These are phyloP conservation scores for Penicillium crystallinum DNA, from an alignment of 495 filamentous ascomycete species.

Conservation along the genomic window DNA sequence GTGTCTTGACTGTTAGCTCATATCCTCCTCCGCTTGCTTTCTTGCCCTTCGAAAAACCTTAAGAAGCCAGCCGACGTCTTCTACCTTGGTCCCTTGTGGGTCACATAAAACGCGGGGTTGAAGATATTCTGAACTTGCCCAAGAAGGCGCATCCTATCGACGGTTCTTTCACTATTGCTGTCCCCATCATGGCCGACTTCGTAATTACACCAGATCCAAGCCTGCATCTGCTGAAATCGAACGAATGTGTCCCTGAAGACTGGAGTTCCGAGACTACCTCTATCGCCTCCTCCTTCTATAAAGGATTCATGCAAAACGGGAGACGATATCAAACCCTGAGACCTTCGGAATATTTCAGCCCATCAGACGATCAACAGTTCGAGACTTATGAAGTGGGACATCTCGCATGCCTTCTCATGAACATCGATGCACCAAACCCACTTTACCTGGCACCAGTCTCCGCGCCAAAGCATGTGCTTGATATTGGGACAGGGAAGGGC, in stretches of 20 bases:
- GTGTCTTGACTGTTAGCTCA: no score
- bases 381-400: constrained; percentile 10
- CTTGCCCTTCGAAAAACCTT: no score
- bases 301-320: constrained; percentile 10
- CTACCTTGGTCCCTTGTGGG: no score
- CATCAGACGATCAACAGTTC: constrained; percentile 14
- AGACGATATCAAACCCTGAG: constrained; percentile 11
- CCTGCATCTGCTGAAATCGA: neutral
- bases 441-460: constrained; percentile 7
- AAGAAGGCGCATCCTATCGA: no score
- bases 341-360: constrained; percentile 3
- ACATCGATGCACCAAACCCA: constrained; percentile 1
- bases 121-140: no score
- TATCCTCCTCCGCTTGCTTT: no score
- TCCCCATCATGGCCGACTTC: constrained; percentile 1
- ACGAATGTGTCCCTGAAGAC: constrained; percentile 2
- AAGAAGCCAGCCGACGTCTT: no score
- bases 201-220: constrained; percentile 7
- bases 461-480: constrained; percentile 4
- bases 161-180: no score
- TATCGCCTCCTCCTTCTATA: constrained; percentile 10
- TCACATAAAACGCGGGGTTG: no score
- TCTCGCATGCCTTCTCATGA: constrained; percentile 6
- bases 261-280: constrained; percentile 18
- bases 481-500: constrained; percentile 12